Evolutionary conservation across 2,329 filamentous ascomycete genomes (phyloP).

Genomic region (Tolypocladium sp.): DNA sequence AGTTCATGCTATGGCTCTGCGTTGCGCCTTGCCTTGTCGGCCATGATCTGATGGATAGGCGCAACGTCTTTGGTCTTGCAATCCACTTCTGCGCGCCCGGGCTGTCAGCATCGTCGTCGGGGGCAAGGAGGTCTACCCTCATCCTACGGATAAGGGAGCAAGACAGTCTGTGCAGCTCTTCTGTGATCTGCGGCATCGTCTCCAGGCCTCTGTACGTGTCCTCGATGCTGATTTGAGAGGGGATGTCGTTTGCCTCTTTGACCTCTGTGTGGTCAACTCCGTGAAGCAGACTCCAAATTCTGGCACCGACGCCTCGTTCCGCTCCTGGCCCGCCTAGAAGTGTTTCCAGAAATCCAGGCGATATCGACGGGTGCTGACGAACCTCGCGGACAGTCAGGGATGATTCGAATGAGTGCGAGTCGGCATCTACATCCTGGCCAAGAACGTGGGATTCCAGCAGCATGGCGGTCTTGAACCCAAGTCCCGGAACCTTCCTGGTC

Average conservation of each 20-base stretch:
- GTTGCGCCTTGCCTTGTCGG: conserved; percentile 22
- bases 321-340: conserved; percentile 62
- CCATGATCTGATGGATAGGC: conserved; percentile 65
- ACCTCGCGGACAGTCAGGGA: conserved; percentile 57
- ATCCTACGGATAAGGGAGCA: conserved; percentile 68
- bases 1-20: conserved; percentile 49
- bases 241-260: conserved; percentile 59
- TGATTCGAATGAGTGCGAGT: conserved; percentile 26
- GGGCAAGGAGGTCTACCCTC: conserved; percentile 62
- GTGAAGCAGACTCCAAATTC: conserved; percentile 71
- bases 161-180: conserved; percentile 60
- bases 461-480: conserved; percentile 61
- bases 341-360: conserved; percentile 54
- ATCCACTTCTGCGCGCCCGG: conserved; percentile 49
- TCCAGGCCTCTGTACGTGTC: conserved; percentile 76
- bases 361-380: conserved; percentile 53
- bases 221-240: conserved; percentile 87
- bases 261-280: conserved; percentile 72
- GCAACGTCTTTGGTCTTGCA: conserved; percentile 71
- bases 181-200: conserved; percentile 51
- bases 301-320: conserved; percentile 60
- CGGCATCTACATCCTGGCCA: conserved; percentile 19
- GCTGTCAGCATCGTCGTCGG: conserved; percentile 27
- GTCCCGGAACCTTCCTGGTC: conserved; percentile 74
- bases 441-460: conserved; percentile 45